Evolutionary conservation across 164 flowering plant genomes (phyloP).

Genomic region (Aristolochia californica): DNA sequence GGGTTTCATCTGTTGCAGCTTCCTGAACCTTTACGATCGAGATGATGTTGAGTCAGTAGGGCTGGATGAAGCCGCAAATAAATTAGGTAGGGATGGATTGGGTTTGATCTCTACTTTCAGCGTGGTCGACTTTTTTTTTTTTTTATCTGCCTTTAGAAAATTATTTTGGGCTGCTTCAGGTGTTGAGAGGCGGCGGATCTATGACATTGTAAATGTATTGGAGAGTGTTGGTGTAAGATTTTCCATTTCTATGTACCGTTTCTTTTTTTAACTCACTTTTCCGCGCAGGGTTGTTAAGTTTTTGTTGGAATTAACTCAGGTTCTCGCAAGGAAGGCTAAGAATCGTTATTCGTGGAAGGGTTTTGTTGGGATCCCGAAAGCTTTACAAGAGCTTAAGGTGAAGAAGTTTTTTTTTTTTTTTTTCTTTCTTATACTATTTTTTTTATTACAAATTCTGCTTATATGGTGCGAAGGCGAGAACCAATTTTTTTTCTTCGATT

Average conservation of each 20-base stretch:
- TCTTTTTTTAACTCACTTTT: neutral
- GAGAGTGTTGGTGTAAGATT: conserved; percentile 87
- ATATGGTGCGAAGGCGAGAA: too few relatives aligned
- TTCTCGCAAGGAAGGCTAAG: conserved; percentile 73
- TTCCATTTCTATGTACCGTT: neutral
- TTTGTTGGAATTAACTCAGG: conserved; percentile 23
- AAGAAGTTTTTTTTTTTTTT: neutral
- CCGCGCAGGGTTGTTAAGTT: neutral
- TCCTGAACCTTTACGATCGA: conserved; percentile 67
- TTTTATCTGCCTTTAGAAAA: neutral
- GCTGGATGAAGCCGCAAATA: conserved; percentile 70
- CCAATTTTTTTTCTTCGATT: too few relatives aligned
- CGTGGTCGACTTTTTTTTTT: neutral
- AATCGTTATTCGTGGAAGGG: conserved; percentile 89
- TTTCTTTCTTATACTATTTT: neutral
- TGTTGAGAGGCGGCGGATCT: conserved; percentile 94
- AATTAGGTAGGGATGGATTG: conserved; percentile 38
- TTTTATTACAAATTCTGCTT: neutral
- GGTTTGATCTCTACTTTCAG: too few relatives aligned
- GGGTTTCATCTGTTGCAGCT: conserved; percentile 26
- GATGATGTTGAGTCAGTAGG: conserved; percentile 63
- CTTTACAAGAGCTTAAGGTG: conserved; percentile 64
- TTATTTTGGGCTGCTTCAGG: conserved; percentile 30
- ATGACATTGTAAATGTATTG: conserved; percentile 89
- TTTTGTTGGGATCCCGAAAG: conserved; percentile 57